Conservation (phyloP, 1,139 yeast species). For the Taphrina deformans region DNA sequence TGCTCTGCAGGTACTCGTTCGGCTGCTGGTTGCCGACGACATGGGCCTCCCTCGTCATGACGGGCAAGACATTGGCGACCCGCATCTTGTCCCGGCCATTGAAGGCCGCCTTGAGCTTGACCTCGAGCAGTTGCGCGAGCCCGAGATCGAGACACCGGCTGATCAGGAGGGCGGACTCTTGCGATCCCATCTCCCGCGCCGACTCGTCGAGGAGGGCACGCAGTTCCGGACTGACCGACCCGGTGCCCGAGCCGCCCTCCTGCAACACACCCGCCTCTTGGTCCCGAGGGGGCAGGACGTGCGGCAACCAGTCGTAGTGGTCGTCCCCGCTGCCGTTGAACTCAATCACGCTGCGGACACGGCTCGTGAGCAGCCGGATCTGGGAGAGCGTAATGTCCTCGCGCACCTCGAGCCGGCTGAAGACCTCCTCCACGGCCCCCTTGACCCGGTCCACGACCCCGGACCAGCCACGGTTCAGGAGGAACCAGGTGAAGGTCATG, state of each 20-base stretch:
- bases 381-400: constrained; percentile 36
- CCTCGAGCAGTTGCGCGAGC: constrained; percentile 11
- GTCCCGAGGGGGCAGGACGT: constrained; percentile 14
- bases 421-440: constrained; percentile 59
- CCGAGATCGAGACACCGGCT: constrained; percentile 26
- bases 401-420: constrained; percentile 45
- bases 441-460: constrained; percentile 56
- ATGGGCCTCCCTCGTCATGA: constrained; percentile 33
- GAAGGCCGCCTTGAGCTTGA: constrained; percentile 24
- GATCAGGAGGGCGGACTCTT: constrained; percentile 19
- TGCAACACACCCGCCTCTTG: neutral
- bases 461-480: constrained; percentile 82
- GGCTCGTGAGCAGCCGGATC: constrained; percentile 41
- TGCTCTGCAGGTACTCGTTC: constrained; percentile 16
- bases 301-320: constrained; percentile 24
- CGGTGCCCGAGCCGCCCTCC: neutral
- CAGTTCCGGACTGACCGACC: constrained; percentile 11
- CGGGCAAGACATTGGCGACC: constrained; percentile 30
- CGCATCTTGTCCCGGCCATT: constrained; percentile 25
- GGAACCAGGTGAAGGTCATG: constrained; percentile 90
- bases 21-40: constrained; percentile 11
- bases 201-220: constrained; percentile 18
- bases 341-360: constrained; percentile 50
- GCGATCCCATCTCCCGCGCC: constrained; percentile 22
- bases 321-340: constrained; percentile 43